These are phyloP conservation scores for Penicillium arizonense DNA, from an alignment of 495 filamentous ascomycete genomes.

Conservation along the genomic window DNA sequence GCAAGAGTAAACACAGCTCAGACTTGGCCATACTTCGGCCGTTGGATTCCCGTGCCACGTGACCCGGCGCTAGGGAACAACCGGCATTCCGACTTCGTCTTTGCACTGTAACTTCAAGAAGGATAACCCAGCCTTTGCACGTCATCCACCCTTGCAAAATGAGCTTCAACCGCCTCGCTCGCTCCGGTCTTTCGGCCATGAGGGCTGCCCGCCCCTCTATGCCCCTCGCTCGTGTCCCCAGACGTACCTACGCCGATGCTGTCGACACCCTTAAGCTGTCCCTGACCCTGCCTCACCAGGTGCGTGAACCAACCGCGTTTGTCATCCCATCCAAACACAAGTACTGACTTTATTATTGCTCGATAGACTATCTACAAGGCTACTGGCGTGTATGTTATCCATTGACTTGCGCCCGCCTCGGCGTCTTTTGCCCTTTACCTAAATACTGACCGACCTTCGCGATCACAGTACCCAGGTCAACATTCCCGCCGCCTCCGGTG, in stretches of 20 bases:
- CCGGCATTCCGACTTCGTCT: slow-evolving; percentile 46
- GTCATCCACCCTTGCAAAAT: slow-evolving; percentile 54
- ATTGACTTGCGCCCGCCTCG: slow-evolving; percentile 9
- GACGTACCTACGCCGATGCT: slow-evolving; percentile 91
- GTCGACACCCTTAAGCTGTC: slow-evolving; percentile 98
- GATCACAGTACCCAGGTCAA: slow-evolving; percentile 89
- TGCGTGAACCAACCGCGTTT: slow-evolving; percentile 47
- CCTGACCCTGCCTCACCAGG: slow-evolving; percentile 96
- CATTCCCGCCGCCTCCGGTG: slow-evolving; percentile 94
- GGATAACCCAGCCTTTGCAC: slow-evolving; percentile 38
- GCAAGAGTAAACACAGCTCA: neutral
- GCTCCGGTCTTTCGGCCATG: slow-evolving; percentile 71
- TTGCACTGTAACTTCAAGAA: slow-evolving; percentile 47
- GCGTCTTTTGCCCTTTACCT: slow-evolving; percentile 9
- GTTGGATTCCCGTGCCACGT: slow-evolving; percentile 25
- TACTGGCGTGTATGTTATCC: slow-evolving; percentile 62
- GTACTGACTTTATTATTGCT: slow-evolving; percentile 23
- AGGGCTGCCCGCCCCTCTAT: slow-evolving; percentile 55
- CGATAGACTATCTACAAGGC: slow-evolving; percentile 71
- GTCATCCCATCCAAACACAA: slow-evolving; percentile 3
- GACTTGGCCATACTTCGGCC: slow-evolving; percentile 6
- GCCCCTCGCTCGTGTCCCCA: slow-evolving; percentile 67
- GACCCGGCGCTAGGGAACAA: slow-evolving; percentile 45
- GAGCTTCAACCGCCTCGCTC: slow-evolving; percentile 88
- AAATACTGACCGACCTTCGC: slow-evolving; percentile 38